Evolutionary conservation across 805 yeast genomes (phyloP).

Genomic region (Barnettozyma vustinii): DNA sequence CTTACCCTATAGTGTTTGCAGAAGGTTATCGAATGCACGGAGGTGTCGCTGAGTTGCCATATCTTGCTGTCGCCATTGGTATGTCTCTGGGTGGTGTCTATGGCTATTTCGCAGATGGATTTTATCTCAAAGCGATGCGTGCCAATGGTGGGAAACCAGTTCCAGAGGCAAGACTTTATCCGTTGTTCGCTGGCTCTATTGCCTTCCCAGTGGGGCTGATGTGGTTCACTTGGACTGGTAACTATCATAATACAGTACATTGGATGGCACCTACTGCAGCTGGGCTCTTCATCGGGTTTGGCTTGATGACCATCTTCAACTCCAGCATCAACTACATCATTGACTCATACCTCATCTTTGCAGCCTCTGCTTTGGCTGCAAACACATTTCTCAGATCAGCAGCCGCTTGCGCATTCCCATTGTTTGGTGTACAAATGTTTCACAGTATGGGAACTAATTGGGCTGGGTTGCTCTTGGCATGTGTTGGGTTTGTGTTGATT

Average conservation of each 20-base stretch:
- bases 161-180: constrained; percentile 77
- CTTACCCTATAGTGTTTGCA: constrained; percentile 67
- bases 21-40: constrained; percentile 54
- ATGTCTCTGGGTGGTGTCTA: constrained; percentile 49
- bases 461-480: constrained; percentile 72
- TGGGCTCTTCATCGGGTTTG: constrained; percentile 61
- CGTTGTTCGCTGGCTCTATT: constrained; percentile 69
- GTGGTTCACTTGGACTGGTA: constrained; percentile 89
- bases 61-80: constrained; percentile 71
- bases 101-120: constrained; percentile 48
- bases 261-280: constrained; percentile 79
- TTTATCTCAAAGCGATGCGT: constrained; percentile 41
- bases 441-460: constrained; percentile 62
- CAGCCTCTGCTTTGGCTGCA: constrained; percentile 77
- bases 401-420: constrained; percentile 66
- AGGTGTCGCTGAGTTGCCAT: constrained; percentile 75
- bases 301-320: constrained; percentile 61
- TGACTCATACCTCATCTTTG: constrained; percentile 62
- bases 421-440: constrained; percentile 71
- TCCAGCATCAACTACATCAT: constrained; percentile 67
- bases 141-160: constrained; percentile 54
- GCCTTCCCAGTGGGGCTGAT: constrained; percentile 73
- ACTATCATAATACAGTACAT: constrained; percentile 60
- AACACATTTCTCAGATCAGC: constrained; percentile 65
- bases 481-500: constrained; percentile 48